phyloP scores from a whole-genome alignment of 495 filamentous ascomycete species.

The Neurospora cerealis region DNA sequence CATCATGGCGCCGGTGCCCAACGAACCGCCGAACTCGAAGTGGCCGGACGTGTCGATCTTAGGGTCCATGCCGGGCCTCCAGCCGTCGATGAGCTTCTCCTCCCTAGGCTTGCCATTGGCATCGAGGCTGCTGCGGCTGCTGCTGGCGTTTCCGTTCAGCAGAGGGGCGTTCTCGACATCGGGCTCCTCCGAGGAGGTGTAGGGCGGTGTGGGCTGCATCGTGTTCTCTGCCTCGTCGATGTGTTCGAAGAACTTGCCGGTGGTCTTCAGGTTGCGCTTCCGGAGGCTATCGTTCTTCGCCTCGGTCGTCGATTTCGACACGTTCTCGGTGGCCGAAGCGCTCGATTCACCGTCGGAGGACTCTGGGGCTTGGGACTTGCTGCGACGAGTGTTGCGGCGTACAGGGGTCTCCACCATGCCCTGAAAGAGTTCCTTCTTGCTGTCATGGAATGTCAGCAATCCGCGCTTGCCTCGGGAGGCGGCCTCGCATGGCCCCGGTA shows the following conservation, averaged over 20 bases:
- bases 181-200: constrained; percentile 19
- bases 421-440: constrained; percentile 43
- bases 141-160: constrained; percentile 11
- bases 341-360: constrained; percentile 36
- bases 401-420: constrained; percentile 40
- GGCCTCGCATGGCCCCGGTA: neutral
- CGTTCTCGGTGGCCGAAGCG: constrained; percentile 17
- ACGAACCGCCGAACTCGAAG: constrained; percentile 83
- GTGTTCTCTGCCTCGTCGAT: constrained; percentile 27
- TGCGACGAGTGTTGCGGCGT: constrained; percentile 26
- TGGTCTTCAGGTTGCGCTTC: constrained; percentile 17
- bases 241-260: constrained; percentile 36
- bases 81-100: constrained; percentile 51
- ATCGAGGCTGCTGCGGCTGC: constrained; percentile 13
- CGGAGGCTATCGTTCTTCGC: constrained; percentile 8
- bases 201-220: constrained; percentile 13
- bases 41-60: constrained; percentile 71
- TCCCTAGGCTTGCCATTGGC: constrained; percentile 17
- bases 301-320: constrained; percentile 9
- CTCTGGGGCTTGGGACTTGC: constrained; percentile 30
- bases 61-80: constrained; percentile 58
- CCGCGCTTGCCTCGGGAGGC: neutral
- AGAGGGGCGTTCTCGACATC: constrained; percentile 16
- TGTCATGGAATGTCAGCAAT: constrained; percentile 7
- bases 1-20: constrained; percentile 75